Conservation (phyloP, 1,139 yeast species). For the Protomyces gravidus region DNA sequence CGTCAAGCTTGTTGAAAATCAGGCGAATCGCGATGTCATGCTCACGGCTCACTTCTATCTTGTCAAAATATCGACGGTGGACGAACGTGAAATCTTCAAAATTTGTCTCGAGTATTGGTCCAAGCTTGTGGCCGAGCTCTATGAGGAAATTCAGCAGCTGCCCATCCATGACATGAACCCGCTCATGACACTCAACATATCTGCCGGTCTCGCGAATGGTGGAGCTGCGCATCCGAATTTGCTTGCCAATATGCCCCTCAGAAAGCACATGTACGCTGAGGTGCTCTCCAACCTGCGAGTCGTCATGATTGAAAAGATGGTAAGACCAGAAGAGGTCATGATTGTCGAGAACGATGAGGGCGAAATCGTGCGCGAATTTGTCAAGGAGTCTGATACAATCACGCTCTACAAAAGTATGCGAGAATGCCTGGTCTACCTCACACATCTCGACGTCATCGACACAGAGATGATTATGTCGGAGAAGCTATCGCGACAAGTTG, state of each 20-base stretch:
- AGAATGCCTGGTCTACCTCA: constrained; percentile 87
- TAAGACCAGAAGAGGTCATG: constrained; percentile 84
- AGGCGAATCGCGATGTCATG: constrained; percentile 57
- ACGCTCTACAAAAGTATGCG: constrained; percentile 92
- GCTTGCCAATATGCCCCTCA: constrained; percentile 68
- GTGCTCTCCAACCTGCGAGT: constrained; percentile 76
- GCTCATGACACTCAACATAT: constrained; percentile 58
- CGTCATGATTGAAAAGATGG: constrained; percentile 95
- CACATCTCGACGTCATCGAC: constrained; percentile 91
- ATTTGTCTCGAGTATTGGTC: constrained; percentile 95
- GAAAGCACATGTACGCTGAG: constrained; percentile 75
- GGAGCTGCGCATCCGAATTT: constrained; percentile 86
- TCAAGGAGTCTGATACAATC: constrained; percentile 93
- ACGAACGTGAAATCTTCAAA: constrained; percentile 92
- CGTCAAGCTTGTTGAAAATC: constrained; percentile 65
- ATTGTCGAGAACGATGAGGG: constrained; percentile 98
- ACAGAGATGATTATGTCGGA: constrained; percentile 91
- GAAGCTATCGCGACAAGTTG: constrained; percentile 85
- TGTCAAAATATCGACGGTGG: constrained; percentile 80
- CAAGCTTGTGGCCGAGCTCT: constrained; percentile 70
- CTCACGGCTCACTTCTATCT: constrained; percentile 73
- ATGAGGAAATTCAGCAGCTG: constrained; percentile 74
- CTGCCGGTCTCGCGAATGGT: constrained; percentile 50
- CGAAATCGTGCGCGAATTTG: constrained; percentile 95
- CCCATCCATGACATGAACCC: constrained; percentile 72